Conservation (phyloP, 768 basidiomycete species). For the Boletus insuetus region DNA sequence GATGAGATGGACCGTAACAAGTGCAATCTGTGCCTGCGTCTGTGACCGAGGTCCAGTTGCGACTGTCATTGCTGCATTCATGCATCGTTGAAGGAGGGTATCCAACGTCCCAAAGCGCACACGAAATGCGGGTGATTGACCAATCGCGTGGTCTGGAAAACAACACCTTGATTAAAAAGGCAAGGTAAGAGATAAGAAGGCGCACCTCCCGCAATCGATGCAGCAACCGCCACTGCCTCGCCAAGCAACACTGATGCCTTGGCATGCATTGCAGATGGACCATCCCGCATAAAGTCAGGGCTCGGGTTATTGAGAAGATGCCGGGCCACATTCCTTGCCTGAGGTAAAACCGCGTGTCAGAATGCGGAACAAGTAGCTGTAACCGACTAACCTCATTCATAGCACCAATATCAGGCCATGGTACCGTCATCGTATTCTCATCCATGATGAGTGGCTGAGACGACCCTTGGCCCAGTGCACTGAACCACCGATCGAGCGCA, state of each 20-base stretch:
- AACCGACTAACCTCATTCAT: constrained; percentile 9
- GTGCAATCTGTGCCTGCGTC: constrained; percentile 1
- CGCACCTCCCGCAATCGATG: constrained; percentile 31
- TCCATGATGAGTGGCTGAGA: constrained; percentile 21
- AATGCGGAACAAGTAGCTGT: neutral
- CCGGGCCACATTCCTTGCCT: constrained; percentile 14
- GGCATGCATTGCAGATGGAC: constrained; percentile 17
- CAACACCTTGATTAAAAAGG: neutral
- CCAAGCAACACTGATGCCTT: constrained; percentile 36
- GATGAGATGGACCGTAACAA: constrained; percentile 17
- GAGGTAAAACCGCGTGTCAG: neutral
- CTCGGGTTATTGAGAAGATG: constrained; percentile 18
- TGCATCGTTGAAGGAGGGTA: constrained; percentile 39
- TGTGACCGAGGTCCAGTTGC: neutral
- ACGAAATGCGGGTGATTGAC: constrained; percentile 43
- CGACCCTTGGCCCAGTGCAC: constrained; percentile 26
- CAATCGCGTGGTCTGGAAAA: constrained; percentile 38
- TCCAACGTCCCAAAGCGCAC: constrained; percentile 46
- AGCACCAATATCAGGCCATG: constrained; percentile 37
- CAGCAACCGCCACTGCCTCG: constrained; percentile 28
- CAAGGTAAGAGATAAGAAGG: neutral
- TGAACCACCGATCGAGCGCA: constrained; percentile 34
- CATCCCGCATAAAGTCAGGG: constrained; percentile 9
- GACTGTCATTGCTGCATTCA: constrained; percentile 9
- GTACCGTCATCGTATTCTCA: constrained; percentile 34